Percentiles rank a stretch among this genome's conserved stretches.
Evolutionary conservation across 2,329 filamentous ascomycete species (phyloP).

Genomic region (Alternaria incomplexa): DNA sequence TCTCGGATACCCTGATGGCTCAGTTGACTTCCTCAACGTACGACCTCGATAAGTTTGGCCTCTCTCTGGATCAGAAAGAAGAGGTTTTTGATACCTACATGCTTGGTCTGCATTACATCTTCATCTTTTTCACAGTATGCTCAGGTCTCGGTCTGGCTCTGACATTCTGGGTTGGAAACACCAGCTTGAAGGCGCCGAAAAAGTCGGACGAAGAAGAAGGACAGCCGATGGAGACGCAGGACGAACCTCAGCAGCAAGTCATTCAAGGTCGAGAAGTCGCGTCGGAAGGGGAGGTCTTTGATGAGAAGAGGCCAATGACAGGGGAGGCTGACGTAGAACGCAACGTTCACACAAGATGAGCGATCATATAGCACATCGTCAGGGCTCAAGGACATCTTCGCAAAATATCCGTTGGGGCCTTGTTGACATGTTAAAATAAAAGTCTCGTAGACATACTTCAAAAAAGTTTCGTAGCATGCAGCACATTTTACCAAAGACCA

Average conservation of each 20-base stretch:
- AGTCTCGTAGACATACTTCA: too few species aligned
- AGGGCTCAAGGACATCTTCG: neutral
- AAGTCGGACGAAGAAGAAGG: conserved; percentile 18
- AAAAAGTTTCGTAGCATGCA: too few species aligned
- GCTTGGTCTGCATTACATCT: conserved; percentile 26
- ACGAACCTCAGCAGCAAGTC: neutral
- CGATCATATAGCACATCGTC: too few species aligned
- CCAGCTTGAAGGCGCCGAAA: conserved; percentile 28
- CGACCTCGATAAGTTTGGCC: conserved; percentile 15
- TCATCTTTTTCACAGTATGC: conserved; percentile 25
- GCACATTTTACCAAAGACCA: neutral
- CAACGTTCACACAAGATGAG: neutral
- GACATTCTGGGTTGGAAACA: conserved; percentile 30
- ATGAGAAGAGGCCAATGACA: neutral
- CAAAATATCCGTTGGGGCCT: neutral
- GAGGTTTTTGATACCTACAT: conserved; percentile 23
- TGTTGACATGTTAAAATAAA: too few species aligned
- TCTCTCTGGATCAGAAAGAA: conserved; percentile 13
- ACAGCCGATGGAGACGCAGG: neutral
- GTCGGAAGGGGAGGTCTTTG: neutral
- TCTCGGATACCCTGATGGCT: conserved; percentile 13
- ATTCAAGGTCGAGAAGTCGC: neutral
- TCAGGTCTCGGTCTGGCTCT: conserved; percentile 20
- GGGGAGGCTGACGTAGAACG: neutral
- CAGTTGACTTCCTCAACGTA: conserved; percentile 31